These are phyloP conservation scores for Plenodomus tracheiphilus DNA, from an alignment of 2,329 filamentous ascomycete genomes.

Conservation along the genomic window DNA sequence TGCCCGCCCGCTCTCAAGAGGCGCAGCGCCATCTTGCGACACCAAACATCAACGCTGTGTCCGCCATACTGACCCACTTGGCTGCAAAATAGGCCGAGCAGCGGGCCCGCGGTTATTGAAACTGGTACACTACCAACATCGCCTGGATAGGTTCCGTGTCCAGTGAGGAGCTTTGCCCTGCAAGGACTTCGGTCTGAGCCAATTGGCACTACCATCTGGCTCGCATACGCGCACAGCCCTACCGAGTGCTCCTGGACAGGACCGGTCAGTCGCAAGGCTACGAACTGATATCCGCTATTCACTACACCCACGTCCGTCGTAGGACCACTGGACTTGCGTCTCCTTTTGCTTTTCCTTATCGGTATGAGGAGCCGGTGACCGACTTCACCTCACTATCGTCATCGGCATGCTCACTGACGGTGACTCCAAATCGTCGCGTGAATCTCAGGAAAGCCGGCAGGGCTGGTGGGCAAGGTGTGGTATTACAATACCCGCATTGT, in stretches of 20 bases:
- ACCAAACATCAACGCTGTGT: constrained; percentile 7
- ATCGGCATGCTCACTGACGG: constrained; percentile 38
- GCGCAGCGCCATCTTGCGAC: constrained; percentile 24
- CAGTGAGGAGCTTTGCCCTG: constrained; percentile 6
- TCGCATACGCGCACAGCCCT: constrained; percentile 17
- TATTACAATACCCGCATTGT: constrained; percentile 31
- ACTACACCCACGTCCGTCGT: too few relatives aligned
- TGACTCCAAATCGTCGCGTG: constrained; percentile 30
- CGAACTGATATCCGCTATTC: background rate
- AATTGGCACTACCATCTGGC: background rate
- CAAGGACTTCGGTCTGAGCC: background rate
- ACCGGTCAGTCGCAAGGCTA: constrained; percentile 16
- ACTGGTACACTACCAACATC: constrained; percentile 16
- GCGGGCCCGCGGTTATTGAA: constrained; percentile 20
- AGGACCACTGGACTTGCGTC: too few relatives aligned
- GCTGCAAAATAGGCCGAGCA: constrained; percentile 26
- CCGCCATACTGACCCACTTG: constrained; percentile 19
- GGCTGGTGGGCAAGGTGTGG: constrained; percentile 36
- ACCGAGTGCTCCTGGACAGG: background rate
- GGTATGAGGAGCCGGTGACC: constrained; percentile 31
- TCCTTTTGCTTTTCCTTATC: too few relatives aligned
- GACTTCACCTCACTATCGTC: constrained; percentile 14
- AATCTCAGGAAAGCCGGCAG: constrained; percentile 23
- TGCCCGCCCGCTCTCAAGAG: constrained; percentile 12
- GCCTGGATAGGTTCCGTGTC: constrained; percentile 19